Base-by-base conservation (phyloP, 2,329 filamentous ascomycete species). In the Ophiosphaerella korrae region DNA sequence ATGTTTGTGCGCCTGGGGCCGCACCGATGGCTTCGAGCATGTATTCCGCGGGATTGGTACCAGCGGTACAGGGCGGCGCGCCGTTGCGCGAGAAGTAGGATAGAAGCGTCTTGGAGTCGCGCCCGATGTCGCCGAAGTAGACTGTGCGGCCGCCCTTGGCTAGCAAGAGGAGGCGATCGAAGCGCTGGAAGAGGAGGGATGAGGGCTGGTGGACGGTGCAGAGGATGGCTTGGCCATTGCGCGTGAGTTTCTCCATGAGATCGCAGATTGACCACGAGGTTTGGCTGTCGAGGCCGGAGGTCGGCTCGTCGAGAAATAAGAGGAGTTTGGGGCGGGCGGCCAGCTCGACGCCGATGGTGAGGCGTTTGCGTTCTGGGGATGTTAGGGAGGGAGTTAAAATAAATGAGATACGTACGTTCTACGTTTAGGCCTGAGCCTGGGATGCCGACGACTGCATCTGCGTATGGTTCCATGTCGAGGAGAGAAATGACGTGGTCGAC, bases 191-290 rank as follows among this genome's bases (percentile, higher is more conserved):
- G 26, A 97, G 81, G 80, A 94, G 90, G 23, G 91, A 91, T 3
- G 90, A 95, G 8, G 92, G 92, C 73, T 97, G 92, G 73, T 97
- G 92, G 53, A 97, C 96, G 0, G 92, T 96, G 76, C 91, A 96
- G 7, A 97, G 84, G 71, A 97, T 89, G 41, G 92, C 92, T 52
- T 70, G 67, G 13, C 92, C 92, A 54, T 85, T 88, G 70, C 92
- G 88, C 58, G 90, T 90, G 16, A 97, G 82, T 75, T 94, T 96
- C 72, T 93, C 87, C 37, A 97, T 83, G 11, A 96, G 82, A 68
- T 89, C 87, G 46, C 90, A 82, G 64, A 96, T 96, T 46, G 90
- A 62, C 63, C 63, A 66, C 3, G 60, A 62, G 9, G 59, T 66
- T 48, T 66, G 57, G 32, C 49, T 55, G 24, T 96, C 92, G 18